Percentiles rank a stretch among this genome's conserved stretches.
Conservation (phyloP, 306 rosid genomes). For the Casuarina cunninghamiana region DNA sequence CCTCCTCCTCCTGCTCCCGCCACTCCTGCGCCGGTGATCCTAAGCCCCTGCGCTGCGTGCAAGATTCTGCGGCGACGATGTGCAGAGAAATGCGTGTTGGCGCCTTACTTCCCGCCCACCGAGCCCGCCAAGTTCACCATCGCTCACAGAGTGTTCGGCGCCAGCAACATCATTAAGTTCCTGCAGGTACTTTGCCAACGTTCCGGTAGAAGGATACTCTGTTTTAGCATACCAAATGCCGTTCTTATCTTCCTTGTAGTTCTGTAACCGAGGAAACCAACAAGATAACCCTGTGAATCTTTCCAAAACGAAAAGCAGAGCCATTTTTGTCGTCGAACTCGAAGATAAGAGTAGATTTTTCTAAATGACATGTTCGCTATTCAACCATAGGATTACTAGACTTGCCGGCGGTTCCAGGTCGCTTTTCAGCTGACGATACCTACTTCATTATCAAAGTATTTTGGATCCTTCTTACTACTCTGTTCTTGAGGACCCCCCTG, state of each 20-base stretch:
- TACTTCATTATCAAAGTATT: background rate
- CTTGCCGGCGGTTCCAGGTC: background rate
- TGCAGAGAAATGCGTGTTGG: slow-evolving; percentile 82
- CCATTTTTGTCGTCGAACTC: no score
- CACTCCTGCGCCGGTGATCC: slow-evolving; percentile 36
- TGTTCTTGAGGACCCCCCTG: background rate
- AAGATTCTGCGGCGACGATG: slow-evolving; percentile 81
- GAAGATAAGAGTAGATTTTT: no score
- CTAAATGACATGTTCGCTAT: no score
- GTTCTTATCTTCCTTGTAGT: background rate
- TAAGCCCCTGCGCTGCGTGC: slow-evolving; percentile 94
- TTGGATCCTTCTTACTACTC: background rate
- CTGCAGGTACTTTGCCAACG: slow-evolving; percentile 59
- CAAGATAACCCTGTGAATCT: no score
- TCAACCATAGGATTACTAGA: no score
- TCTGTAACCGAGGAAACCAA: no score
- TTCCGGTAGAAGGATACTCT: no score
- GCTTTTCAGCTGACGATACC: background rate
- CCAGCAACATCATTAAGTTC: slow-evolving; percentile 93
- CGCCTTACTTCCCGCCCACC: slow-evolving; percentile 95
- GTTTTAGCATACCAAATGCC: no score
- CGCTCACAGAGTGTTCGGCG: slow-evolving; percentile 90
- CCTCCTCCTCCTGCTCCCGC: slow-evolving; percentile 28
- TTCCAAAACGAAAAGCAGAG: no score
- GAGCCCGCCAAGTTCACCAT: slow-evolving; percentile 87